A percentile compares a stretch with the other conserved stretches of the same genome.
Evolutionary conservation across 2,329 filamentous ascomycete species (phyloP).

Genomic region (Juglanconis sp.): DNA sequence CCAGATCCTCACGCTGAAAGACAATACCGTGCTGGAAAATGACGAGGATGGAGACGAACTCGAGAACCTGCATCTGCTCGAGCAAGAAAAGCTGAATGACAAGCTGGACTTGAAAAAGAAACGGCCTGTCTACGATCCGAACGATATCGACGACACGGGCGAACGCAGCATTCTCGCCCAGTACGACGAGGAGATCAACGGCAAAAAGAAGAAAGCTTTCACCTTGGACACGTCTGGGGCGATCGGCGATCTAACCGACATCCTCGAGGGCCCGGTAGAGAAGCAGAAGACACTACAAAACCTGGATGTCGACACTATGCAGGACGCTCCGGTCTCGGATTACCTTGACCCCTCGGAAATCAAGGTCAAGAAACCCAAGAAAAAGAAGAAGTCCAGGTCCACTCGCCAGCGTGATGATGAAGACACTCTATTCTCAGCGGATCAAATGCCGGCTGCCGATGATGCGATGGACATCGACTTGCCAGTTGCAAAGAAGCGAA

Average conservation of each 20-base stretch:
- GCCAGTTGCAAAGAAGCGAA: constrained; percentile 52
- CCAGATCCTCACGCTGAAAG: constrained; percentile 91
- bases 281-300: constrained; percentile 61
- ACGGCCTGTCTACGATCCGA: constrained; percentile 83
- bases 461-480: constrained; percentile 73
- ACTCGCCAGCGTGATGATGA: constrained; percentile 70
- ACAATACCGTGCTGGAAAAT: constrained; percentile 78
- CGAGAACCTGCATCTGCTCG: constrained; percentile 70
- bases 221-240: constrained; percentile 78
- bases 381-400: constrained; percentile 80
- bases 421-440: constrained; percentile 49
- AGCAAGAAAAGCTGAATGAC: constrained; percentile 70
- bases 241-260: constrained; percentile 60
- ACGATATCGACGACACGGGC: constrained; percentile 64
- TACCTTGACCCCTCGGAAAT: constrained; percentile 84
- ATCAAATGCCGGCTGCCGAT: constrained; percentile 36
- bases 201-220: constrained; percentile 84
- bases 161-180: constrained; percentile 73
- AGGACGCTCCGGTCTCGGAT: constrained; percentile 70
- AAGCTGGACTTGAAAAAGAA: constrained; percentile 86
- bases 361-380: constrained; percentile 94
- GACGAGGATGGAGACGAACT: constrained; percentile 90
- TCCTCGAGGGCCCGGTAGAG: constrained; percentile 42
- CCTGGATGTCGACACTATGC: constrained; percentile 70
- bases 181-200: constrained; percentile 92